These are phyloP conservation scores for Mrakia gelida DNA, from an alignment of 768 basidiomycete genomes.

Conservation along the genomic window DNA sequence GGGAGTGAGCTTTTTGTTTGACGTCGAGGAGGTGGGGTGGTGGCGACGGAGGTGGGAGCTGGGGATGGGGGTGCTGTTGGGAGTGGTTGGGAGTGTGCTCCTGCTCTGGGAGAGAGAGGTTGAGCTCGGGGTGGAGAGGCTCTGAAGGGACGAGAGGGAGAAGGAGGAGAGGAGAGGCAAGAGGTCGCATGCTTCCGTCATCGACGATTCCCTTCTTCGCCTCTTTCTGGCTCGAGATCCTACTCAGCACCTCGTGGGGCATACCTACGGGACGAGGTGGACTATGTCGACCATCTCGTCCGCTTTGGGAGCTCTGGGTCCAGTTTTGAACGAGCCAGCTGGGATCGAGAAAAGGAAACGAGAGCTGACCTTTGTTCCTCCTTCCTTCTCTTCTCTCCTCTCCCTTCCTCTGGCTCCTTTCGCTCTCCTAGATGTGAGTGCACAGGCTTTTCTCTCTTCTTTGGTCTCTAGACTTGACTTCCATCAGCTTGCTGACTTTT, in stretches of 20 bases:
- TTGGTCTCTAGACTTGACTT: background rate
- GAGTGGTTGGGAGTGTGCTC: too few relatives aligned
- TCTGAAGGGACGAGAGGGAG: background rate
- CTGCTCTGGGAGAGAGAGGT: background rate
- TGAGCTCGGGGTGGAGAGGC: background rate
- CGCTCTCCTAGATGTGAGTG: conserved; percentile 10
- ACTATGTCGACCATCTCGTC: too few relatives aligned
- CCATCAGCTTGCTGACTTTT: conserved; percentile 20
- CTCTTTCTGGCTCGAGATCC: too few relatives aligned
- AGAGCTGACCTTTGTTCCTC: background rate
- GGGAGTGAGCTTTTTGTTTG: background rate
- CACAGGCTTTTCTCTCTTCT: background rate
- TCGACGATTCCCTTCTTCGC: background rate
- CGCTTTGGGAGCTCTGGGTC: background rate
- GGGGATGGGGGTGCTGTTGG: background rate
- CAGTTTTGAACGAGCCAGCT: too few relatives aligned
- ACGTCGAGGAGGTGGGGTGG: background rate
- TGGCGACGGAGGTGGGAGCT: background rate
- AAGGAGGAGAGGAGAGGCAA: background rate
- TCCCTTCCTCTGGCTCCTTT: background rate
- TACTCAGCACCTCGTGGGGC: too few relatives aligned
- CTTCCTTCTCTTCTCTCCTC: conserved; percentile 4
- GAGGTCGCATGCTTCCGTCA: background rate
- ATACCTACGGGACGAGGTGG: too few relatives aligned
- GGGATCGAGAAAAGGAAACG: background rate